phyloP scores from a whole-genome alignment of 2,329 filamentous ascomycete genomes.

The Aspergillus fijiensis region DNA sequence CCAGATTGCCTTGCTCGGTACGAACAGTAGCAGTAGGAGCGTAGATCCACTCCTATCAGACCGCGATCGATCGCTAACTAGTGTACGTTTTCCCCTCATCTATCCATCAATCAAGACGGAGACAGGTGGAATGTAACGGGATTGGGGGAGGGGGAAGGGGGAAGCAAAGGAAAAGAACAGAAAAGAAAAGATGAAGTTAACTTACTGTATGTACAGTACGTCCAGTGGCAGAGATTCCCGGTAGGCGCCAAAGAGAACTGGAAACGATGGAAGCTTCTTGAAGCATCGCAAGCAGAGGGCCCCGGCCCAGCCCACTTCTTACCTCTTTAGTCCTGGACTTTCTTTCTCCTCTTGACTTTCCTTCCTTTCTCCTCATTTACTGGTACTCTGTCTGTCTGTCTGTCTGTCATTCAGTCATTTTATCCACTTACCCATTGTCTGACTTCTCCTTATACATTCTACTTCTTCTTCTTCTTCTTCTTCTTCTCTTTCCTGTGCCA shows the following conservation, averaged over 20 bases:
- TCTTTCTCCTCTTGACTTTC: constrained; percentile 15
- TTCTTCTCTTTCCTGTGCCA: constrained; percentile 9
- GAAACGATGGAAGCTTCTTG: constrained; percentile 44
- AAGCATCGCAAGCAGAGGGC: constrained; percentile 27
- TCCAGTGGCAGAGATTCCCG: too few species aligned
- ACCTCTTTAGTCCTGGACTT: constrained; percentile 6
- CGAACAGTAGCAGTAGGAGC: too few species aligned
- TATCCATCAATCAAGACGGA: neutral
- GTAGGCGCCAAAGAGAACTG: too few species aligned
- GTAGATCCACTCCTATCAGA: too few species aligned
- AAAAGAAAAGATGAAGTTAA: too few species aligned
- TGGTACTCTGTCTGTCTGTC: too few species aligned
- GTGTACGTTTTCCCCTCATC: too few species aligned
- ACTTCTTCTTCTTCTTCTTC: neutral
- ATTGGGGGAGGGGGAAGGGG: too few species aligned
- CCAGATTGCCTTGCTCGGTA: too few species aligned
- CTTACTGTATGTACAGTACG: too few species aligned
- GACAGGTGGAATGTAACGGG: neutral
- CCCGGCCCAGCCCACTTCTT: constrained; percentile 3
- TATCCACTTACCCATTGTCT: neutral
- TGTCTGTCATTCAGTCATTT: neutral
- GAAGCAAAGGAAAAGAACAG: neutral
- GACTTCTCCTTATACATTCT: neutral
- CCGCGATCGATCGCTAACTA: too few species aligned
- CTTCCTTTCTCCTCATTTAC: neutral